Percentiles rank a stretch among this genome's conserved stretches.
Evolutionary conservation across 208 protist species (phyloP).

Genomic region (Crithidia thermophila): DNA sequence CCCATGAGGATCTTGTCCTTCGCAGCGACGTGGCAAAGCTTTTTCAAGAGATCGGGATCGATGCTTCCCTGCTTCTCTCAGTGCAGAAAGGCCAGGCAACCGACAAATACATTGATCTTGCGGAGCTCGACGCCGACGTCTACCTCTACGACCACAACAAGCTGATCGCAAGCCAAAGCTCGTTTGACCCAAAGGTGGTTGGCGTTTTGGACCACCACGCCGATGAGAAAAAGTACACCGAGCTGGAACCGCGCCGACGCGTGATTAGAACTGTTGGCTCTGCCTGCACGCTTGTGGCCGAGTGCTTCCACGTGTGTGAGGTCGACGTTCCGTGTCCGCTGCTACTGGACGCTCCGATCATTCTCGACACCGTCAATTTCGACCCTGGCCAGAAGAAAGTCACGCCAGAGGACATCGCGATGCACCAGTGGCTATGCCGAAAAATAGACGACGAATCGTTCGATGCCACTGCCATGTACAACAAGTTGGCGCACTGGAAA

Average conservation of each 20-base stretch:
- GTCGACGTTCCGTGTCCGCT: constrained; percentile 52
- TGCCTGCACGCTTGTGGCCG: constrained; percentile 78
- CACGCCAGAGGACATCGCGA: constrained; percentile 64
- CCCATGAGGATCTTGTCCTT: constrained; percentile 67
- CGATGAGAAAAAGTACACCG: constrained; percentile 68
- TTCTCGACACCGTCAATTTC: constrained; percentile 88
- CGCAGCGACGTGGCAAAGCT: constrained; percentile 73
- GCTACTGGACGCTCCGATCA: constrained; percentile 72
- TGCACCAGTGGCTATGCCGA: constrained; percentile 50
- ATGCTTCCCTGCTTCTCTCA: constrained; percentile 46
- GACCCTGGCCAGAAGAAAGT: constrained; percentile 73
- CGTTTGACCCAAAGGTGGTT: constrained; percentile 42
- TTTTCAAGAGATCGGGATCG: constrained; percentile 50
- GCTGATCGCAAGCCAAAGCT: constrained; percentile 44
- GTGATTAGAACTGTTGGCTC: constrained; percentile 65
- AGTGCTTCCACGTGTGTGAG: constrained; percentile 48
- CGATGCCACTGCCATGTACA: constrained; percentile 39
- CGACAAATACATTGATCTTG: constrained; percentile 41
- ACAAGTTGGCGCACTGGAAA: constrained; percentile 70
- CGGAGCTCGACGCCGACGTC: constrained; percentile 28
- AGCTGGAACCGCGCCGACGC: constrained; percentile 35
- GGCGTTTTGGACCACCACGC: constrained; percentile 88
- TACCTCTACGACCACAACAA: constrained; percentile 91
- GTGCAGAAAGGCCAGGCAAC: constrained; percentile 24
- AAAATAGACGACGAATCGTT: constrained; percentile 9